phyloP scores from a whole-genome alignment of 2,329 filamentous ascomycete genomes.

The Cladophialophora exuberans region DNA sequence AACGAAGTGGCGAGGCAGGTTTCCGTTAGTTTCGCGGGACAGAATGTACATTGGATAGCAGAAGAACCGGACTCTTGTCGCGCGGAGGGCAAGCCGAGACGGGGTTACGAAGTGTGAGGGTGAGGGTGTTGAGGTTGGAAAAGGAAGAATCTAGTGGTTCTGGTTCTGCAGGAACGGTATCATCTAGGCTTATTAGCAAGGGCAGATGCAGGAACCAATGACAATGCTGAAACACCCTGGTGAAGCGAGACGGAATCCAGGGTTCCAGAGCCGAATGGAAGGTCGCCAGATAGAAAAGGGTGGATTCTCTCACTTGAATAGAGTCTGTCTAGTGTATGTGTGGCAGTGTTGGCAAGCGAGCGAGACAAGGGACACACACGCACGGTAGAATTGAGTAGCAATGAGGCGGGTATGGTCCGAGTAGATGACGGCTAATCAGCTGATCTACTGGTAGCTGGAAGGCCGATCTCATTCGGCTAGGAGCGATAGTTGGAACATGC shows the following conservation, averaged over 20 bases:
- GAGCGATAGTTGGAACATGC: constrained; percentile 12
- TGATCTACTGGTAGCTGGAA: too few species aligned
- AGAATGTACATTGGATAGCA: too few species aligned
- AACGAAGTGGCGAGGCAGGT: not conserved
- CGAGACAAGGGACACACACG: not conserved
- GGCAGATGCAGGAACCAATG: constrained; percentile 2
- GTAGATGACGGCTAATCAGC: constrained; percentile 12
- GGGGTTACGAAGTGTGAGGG: too few species aligned
- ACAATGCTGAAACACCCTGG: not conserved
- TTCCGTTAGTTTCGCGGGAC: constrained; percentile 4
- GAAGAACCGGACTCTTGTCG: too few species aligned
- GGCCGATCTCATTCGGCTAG: constrained; percentile 7
- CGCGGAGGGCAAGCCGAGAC: too few species aligned
- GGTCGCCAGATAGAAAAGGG: not conserved
- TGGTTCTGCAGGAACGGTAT: constrained; percentile 18
- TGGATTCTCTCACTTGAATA: not conserved
- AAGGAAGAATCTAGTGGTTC: constrained; percentile 10
- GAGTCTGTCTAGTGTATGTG: too few species aligned
- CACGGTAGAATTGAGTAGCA: not conserved
- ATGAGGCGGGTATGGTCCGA: too few species aligned
- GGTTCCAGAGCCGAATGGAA: constrained; percentile 9
- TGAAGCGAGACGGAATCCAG: not conserved
- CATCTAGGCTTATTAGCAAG: constrained; percentile 4
- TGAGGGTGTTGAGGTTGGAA: not conserved
- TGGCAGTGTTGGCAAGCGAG: constrained; percentile 13